phyloP scores from a whole-genome alignment of 768 basidiomycete genomes.

The Amanita inopinata region DNA sequence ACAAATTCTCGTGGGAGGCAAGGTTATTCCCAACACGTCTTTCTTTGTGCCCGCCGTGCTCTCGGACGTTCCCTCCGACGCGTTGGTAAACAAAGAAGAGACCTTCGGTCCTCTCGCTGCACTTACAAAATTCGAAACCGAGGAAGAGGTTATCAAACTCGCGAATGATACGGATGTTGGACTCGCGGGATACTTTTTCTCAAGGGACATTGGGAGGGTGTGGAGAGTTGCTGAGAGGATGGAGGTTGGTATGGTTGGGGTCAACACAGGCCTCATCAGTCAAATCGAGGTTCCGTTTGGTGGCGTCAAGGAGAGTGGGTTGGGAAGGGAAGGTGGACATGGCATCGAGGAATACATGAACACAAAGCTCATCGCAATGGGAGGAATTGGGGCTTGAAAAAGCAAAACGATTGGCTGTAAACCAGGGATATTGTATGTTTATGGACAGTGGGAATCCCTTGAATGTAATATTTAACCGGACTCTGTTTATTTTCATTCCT shows the following conservation, averaged over 20 bases:
- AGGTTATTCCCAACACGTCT: slow-evolving; percentile 42
- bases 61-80: slow-evolving; percentile 64
- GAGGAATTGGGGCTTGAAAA: slow-evolving; percentile 39
- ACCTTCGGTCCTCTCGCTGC: slow-evolving; percentile 93
- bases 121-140: slow-evolving; percentile 83
- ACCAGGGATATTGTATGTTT: neutral
- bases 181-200: slow-evolving; percentile 92
- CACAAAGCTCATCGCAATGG: slow-evolving; percentile 72
- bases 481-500: no score
- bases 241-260: slow-evolving; percentile 88
- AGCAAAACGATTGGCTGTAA: neutral
- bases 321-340: slow-evolving; percentile 76
- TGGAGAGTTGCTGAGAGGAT: slow-evolving; percentile 93
- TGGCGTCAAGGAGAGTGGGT: slow-evolving; percentile 83
- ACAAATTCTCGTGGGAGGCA: slow-evolving; percentile 84
- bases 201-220: slow-evolving; percentile 72
- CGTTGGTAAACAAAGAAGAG: slow-evolving; percentile 70
- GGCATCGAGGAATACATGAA: slow-evolving; percentile 89
- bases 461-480: no score
- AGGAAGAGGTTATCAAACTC: slow-evolving; percentile 81
- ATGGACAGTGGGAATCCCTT: no score
- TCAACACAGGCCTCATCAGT: slow-evolving; percentile 73
- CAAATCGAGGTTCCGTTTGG: slow-evolving; percentile 82
- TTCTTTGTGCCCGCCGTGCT: slow-evolving; percentile 90
- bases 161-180: slow-evolving; percentile 83